phyloP scores from a whole-genome alignment of 2,329 filamentous ascomycete species.

The Cadophora malorum region DNA sequence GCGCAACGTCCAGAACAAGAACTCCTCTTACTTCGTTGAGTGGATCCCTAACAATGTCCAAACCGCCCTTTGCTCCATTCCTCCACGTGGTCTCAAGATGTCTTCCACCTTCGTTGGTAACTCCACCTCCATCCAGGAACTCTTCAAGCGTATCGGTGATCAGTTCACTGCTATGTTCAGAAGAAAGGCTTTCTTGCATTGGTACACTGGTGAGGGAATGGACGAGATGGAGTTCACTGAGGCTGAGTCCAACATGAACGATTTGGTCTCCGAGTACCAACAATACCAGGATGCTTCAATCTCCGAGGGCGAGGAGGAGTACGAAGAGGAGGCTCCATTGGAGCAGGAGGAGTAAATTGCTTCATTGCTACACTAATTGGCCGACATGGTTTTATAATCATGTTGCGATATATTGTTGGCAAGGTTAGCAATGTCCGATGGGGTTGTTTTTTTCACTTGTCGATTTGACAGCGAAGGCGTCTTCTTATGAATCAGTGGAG shows the following conservation, averaged over 20 bases:
- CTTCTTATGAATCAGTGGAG: conserved; percentile 34
- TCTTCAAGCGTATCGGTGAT: conserved; percentile 99
- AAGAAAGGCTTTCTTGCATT: conserved; percentile 99
- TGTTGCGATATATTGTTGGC: conserved; percentile 37
- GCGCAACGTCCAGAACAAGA: conserved; percentile 99
- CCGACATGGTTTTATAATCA: conserved; percentile 35
- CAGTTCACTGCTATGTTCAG: conserved; percentile 99
- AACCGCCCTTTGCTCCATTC: conserved; percentile 98
- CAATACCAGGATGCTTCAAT: conserved; percentile 99
- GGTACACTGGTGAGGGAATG: conserved; percentile 99
- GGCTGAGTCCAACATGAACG: conserved; percentile 99
- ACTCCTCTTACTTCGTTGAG: conserved; percentile 99
- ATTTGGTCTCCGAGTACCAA: conserved; percentile 99
- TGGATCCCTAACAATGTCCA: conserved; percentile 99
- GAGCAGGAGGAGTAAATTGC: conserved; percentile 66
- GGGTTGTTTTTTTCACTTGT: conserved; percentile 38
- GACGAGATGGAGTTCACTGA: conserved; percentile 99
- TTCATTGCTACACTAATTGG: conserved; percentile 34
- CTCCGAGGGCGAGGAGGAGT: conserved; percentile 95
- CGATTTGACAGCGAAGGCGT: conserved; percentile 40
- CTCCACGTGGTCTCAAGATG: conserved; percentile 98
- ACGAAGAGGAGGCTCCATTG: conserved; percentile 78
- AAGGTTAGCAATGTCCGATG: conserved; percentile 39
- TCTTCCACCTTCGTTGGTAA: conserved; percentile 99
- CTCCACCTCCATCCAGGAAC: conserved; percentile 99